Percentiles rank a stretch among this genome's conserved stretches.
Conservation (phyloP, 208 protist species). For the Jaenimonas drosophilae region DNA sequence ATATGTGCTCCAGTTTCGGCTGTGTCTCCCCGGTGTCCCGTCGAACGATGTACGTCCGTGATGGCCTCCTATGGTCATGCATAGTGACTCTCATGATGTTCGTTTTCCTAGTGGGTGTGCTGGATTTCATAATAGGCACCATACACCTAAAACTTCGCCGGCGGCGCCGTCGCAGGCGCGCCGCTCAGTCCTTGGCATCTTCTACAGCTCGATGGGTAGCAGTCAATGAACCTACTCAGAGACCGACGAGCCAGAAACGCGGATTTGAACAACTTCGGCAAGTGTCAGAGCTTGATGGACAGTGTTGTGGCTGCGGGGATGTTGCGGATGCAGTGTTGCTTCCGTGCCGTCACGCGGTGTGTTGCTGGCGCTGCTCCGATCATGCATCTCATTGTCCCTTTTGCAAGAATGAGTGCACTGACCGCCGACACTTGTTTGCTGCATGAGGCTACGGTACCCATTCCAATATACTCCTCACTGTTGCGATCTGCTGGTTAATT, state of each 20-base stretch:
- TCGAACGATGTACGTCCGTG: too few relatives aligned
- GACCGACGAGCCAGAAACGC: too few relatives aligned
- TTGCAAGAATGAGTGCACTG: constrained; percentile 22
- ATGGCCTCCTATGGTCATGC: too few relatives aligned
- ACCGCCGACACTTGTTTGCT: constrained; percentile 19
- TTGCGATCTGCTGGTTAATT: constrained; percentile 2
- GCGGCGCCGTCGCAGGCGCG: too few relatives aligned
- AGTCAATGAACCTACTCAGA: too few relatives aligned
- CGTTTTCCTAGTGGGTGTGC: not conserved
- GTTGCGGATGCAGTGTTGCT: constrained; percentile 31
- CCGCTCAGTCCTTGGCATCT: too few relatives aligned
- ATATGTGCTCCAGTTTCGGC: too few relatives aligned
- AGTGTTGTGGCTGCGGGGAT: constrained; percentile 35
- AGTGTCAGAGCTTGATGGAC: constrained; percentile 24
- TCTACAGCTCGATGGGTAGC: too few relatives aligned
- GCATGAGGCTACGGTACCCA: too few relatives aligned
- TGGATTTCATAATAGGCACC: not conserved
- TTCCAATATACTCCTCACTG: not conserved
- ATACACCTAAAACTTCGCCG: not conserved
- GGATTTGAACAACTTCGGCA: too few relatives aligned
- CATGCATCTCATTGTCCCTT: constrained; percentile 31
- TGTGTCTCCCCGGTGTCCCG: too few relatives aligned
- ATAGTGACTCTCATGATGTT: too few relatives aligned
- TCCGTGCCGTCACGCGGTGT: constrained; percentile 40
- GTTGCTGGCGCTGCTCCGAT: constrained; percentile 26